phyloP scores from a whole-genome alignment of 495 filamentous ascomycete genomes.

The Rostrohypoxylon terebratum region DNA sequence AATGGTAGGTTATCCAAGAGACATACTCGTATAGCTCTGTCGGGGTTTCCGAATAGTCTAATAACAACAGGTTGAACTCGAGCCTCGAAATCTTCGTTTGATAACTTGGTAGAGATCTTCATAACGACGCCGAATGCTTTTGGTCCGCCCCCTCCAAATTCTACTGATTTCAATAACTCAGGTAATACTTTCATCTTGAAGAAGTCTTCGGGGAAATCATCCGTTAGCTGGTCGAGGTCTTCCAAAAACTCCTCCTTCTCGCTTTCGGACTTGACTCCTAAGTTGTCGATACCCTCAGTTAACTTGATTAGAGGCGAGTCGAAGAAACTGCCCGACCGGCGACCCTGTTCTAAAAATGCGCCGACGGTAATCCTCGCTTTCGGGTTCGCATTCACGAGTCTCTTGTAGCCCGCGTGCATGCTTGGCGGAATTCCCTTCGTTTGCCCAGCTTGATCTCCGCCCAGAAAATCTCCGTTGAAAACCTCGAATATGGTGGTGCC shows the following conservation, averaged over 20 bases:
- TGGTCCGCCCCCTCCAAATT: constrained; percentile 95
- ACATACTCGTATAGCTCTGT: constrained; percentile 91
- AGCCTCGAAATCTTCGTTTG: constrained; percentile 88
- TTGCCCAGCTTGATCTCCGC: constrained; percentile 79
- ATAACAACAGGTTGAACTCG: constrained; percentile 88
- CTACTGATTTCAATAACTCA: constrained; percentile 94
- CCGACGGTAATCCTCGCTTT: constrained; percentile 85
- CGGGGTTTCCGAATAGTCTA: constrained; percentile 88
- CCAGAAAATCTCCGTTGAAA: constrained; percentile 84
- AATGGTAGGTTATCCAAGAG: constrained; percentile 86
- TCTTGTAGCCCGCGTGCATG: constrained; percentile 91
- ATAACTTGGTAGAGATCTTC: constrained; percentile 87
- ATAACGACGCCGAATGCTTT: constrained; percentile 90
- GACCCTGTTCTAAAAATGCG: constrained; percentile 91
- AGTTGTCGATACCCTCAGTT: constrained; percentile 89
- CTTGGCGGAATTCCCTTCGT: constrained; percentile 86
- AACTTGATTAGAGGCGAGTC: constrained; percentile 90
- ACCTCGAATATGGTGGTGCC: constrained; percentile 88
- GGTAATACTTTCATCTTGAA: constrained; percentile 97
- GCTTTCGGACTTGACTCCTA: constrained; percentile 85
- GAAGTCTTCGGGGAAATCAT: constrained; percentile 97
- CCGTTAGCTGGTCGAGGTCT: constrained; percentile 85
- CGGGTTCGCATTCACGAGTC: constrained; percentile 86
- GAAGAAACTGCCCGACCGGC: constrained; percentile 85
- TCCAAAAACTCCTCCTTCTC: constrained; percentile 89